phyloP scores from a whole-genome alignment of 805 yeast species.

The Isabelozyma gotoi region DNA sequence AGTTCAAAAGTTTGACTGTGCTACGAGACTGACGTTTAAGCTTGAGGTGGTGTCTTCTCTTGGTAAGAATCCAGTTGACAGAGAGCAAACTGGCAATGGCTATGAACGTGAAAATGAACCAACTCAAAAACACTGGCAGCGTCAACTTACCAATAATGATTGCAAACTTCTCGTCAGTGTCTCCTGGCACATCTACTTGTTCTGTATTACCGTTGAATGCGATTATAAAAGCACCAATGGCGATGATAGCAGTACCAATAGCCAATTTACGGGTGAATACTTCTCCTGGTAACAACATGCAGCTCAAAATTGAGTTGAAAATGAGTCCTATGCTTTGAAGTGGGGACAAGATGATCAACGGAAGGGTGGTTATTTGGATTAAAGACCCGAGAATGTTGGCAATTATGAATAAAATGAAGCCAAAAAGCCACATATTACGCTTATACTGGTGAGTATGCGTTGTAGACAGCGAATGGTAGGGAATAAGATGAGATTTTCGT shows the following conservation, averaged over 20 bases:
- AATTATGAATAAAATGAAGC: slow-evolving; percentile 65
- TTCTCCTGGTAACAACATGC: slow-evolving; percentile 66
- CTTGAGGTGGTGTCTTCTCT: slow-evolving; percentile 7
- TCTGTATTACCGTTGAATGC: slow-evolving; percentile 68
- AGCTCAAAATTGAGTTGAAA: slow-evolving; percentile 72
- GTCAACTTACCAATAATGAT: slow-evolving; percentile 33
- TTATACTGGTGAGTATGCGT: slow-evolving; percentile 34
- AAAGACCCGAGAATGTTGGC: slow-evolving; percentile 80
- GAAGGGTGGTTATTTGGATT: slow-evolving; percentile 81
- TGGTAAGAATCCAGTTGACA: slow-evolving; percentile 18
- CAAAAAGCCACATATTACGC: slow-evolving; percentile 70
- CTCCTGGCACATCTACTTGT: slow-evolving; percentile 5
- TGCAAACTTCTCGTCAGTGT: slow-evolving; percentile 33
- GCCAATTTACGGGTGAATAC: slow-evolving; percentile 57
- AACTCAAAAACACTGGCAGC: slow-evolving; percentile 50
- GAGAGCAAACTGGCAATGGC: slow-evolving; percentile 23
- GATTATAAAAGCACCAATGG: slow-evolving; percentile 72
- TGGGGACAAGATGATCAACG: slow-evolving; percentile 77
- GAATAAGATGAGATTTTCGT: slow-evolving; percentile 67
- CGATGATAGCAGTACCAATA: slow-evolving; percentile 65
- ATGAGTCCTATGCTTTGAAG: slow-evolving; percentile 86
- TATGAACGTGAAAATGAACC: slow-evolving; percentile 48
- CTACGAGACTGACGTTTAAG: slow-evolving; percentile 7
- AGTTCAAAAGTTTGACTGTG: slow-evolving; percentile 11
- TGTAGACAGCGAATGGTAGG: slow-evolving; percentile 17